Conservation (phyloP, 2,329 filamentous ascomycete species). For the Xylaria sp. region DNA sequence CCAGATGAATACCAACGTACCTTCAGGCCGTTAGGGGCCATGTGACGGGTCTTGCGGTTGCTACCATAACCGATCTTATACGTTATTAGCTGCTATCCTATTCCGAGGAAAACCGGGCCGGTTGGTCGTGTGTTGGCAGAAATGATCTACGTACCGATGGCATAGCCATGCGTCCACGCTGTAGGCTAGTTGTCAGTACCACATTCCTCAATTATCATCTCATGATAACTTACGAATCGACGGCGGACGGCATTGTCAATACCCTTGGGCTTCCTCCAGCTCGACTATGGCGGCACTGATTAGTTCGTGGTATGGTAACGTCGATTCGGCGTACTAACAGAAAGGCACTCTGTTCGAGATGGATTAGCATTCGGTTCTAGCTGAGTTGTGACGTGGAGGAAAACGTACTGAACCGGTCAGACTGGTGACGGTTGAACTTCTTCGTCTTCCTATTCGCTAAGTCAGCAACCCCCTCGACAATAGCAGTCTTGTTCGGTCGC, state of each 20-base stretch:
- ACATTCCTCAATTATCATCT: neutral
- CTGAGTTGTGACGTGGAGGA: constrained; percentile 44
- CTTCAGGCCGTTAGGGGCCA: constrained; percentile 99
- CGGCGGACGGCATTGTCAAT: constrained; percentile 98
- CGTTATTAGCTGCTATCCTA: constrained; percentile 35
- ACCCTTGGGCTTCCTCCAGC: constrained; percentile 99
- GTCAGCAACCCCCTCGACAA: constrained; percentile 50
- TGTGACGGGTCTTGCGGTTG: constrained; percentile 99
- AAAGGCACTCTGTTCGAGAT: constrained; percentile 36
- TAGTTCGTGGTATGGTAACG: constrained; percentile 13
- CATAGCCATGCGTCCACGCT: constrained; percentile 91
- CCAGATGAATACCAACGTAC: constrained; percentile 13
- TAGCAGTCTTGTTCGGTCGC: neutral
- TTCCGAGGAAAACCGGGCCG: neutral
- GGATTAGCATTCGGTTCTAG: constrained; percentile 17
- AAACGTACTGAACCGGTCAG: constrained; percentile 94
- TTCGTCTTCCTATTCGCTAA: constrained; percentile 66
- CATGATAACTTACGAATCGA: constrained; percentile 70
- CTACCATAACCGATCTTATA: constrained; percentile 94
- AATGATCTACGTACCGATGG: constrained; percentile 81
- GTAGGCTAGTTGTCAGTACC: constrained; percentile 21
- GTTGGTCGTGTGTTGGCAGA: neutral
- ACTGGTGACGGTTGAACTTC: constrained; percentile 97
- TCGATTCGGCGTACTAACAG: constrained; percentile 30
- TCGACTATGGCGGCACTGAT: constrained; percentile 49